These are phyloP conservation scores for Elsinoe arachidis DNA, from an alignment of 2,329 filamentous ascomycete species.

Conservation along the genomic window DNA sequence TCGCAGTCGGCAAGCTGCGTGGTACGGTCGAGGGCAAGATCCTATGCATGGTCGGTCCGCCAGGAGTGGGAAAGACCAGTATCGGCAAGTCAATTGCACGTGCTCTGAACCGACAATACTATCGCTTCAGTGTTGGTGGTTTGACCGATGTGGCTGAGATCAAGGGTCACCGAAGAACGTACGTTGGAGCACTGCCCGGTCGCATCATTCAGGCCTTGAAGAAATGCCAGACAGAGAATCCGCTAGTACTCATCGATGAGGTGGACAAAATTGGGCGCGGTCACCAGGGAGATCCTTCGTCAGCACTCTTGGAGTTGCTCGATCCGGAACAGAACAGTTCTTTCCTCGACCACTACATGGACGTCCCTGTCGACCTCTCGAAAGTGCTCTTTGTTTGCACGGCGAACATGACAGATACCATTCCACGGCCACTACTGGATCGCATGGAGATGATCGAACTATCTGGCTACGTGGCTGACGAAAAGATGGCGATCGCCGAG, in stretches of 20 bases:
- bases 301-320: constrained; percentile 82
- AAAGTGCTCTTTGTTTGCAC: constrained; percentile 99
- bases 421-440: constrained; percentile 84
- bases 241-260: constrained; percentile 91
- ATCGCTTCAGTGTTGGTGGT: constrained; percentile 94
- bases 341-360: constrained; percentile 97
- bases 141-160: constrained; percentile 97
- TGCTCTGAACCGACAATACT: constrained; percentile 91
- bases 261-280: constrained; percentile 96
- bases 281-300: constrained; percentile 93
- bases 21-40: constrained; percentile 98
- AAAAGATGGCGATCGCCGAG: constrained; percentile 98
- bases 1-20: constrained; percentile 91
- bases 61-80: constrained; percentile 96
- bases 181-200: constrained; percentile 89
- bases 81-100: constrained; percentile 97
- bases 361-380: constrained; percentile 91
- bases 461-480: constrained; percentile 92
- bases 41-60: constrained; percentile 91
- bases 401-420: constrained; percentile 97
- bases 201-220: constrained; percentile 97
- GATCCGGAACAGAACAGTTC: constrained; percentile 97
- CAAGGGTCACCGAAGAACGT: constrained; percentile 93
- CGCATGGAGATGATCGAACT: constrained; percentile 97
- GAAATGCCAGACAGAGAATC: constrained; percentile 98